These are phyloP conservation scores for Asclepias syriaca DNA, from an alignment of 257 asterid species.

Conservation along the genomic window DNA sequence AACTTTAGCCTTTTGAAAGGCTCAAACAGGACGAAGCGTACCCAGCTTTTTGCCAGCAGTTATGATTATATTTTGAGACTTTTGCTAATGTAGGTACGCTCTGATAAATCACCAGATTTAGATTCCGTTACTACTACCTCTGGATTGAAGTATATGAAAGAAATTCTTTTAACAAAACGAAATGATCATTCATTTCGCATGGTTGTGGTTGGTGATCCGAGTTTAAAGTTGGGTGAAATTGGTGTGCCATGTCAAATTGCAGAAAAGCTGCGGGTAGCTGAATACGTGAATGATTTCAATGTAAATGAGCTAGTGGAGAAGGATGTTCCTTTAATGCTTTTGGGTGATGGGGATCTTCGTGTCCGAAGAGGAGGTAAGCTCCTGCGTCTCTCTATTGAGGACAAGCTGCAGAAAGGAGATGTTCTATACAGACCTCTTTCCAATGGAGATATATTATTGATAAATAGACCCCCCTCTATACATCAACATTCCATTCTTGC, in stretches of 20 bases:
- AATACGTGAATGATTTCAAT: slow-evolving; percentile 53
- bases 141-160: slow-evolving; percentile 75
- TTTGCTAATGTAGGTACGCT: slow-evolving; percentile 62
- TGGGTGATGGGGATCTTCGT: slow-evolving; percentile 38
- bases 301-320: slow-evolving; percentile 48
- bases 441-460: slow-evolving; percentile 81
- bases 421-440: slow-evolving; percentile 57
- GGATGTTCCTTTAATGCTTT: slow-evolving; percentile 50
- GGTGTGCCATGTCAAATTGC: slow-evolving; percentile 75
- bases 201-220: slow-evolving; percentile 96
- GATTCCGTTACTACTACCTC: slow-evolving; percentile 56
- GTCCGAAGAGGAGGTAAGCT: slow-evolving; percentile 54
- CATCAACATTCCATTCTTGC: slow-evolving; percentile 93
- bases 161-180: slow-evolving; percentile 73
- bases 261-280: slow-evolving; percentile 52
- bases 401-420: slow-evolving; percentile 66
- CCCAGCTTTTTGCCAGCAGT: slow-evolving; percentile 11
- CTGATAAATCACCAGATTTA: slow-evolving; percentile 56
- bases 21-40: too few relatives aligned
- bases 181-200: slow-evolving; percentile 75
- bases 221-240: slow-evolving; percentile 58
- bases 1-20: background rate
- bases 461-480: slow-evolving; percentile 91
- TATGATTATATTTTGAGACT: slow-evolving; percentile 18
- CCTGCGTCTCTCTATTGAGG: slow-evolving; percentile 43